Base-by-base conservation (phyloP, 2,329 filamentous ascomycete species). In the Macrophomina pseudophaseolina region DNA sequence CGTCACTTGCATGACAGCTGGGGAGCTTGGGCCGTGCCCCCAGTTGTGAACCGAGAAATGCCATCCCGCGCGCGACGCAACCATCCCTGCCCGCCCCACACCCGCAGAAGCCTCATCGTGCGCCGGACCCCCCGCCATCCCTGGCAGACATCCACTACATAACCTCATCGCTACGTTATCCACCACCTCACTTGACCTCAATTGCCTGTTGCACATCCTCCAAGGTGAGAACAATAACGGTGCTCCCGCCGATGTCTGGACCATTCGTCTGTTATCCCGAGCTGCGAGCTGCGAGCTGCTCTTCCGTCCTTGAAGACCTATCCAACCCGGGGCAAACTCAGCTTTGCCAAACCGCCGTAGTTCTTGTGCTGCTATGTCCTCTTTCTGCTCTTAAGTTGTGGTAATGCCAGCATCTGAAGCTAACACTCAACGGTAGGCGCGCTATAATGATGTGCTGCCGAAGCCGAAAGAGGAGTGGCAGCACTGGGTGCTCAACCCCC, bases 121-220 rank as follows among this genome's bases (percentile, higher is more conserved):
- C 58, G n/a, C 42, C 44, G n/a, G 18, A 12, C 16, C 42, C 8
- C 56, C 7, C 16, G 9, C 9, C 18, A 60, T 32, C 30, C 49
- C 30, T 7, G 49, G 14, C 49, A n/a, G 6, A 9, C 33, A 23
- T 30, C 35, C 18, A 58, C 35, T 30, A n/a, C 38, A 35, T 38
- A 49, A 49, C 58, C 44, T 49, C 58, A 49, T 62, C 58, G n/a
- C 58, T 62, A 49, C 58, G 58, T 62, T 62, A 49, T 62, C 44
- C 42, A 6, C 18, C 44, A 49, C 18, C 32, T 16, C 44, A 11
- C 16, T 35, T 40, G 14, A 38, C 52, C 52, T 54, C 52, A 38
- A 54, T 28, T 54, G n/a, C 52, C 16, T 18, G 9, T 6, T 35
- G 16, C 23, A 12, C 23, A 3, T 44, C 38, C 23, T 30, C 54